Percentiles rank a stretch among this genome's conserved stretches.
phyloP scores from a whole-genome alignment of 305 asterid species.

The Rubia peregrina region DNA sequence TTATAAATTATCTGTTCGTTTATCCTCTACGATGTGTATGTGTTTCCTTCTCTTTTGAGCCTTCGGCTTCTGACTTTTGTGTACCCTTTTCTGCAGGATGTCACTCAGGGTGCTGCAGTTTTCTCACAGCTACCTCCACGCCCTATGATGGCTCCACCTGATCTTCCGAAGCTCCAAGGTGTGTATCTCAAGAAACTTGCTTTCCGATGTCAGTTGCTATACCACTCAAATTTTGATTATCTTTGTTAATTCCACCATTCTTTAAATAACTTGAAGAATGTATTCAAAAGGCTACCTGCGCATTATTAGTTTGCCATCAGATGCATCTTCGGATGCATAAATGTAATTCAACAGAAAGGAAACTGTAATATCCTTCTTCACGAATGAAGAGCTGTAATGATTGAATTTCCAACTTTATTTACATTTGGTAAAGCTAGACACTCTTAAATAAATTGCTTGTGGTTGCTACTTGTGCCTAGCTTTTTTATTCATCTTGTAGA shows the following conservation, averaged over 20 bases:
- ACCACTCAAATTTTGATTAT: not conserved
- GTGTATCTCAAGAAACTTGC: conserved; percentile 1
- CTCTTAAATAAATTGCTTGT: not conserved
- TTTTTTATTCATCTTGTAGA: not conserved
- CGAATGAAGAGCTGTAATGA: not conserved
- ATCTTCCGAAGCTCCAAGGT: conserved; percentile 77
- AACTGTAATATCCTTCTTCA: not conserved
- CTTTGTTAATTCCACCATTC: not conserved
- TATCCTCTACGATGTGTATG: not conserved
- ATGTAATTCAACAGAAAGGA: not conserved
- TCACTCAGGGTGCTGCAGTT: conserved; percentile 39
- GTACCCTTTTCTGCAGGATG: conserved; percentile 37
- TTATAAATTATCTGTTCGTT: not conserved
- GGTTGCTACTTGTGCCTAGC: not conserved
- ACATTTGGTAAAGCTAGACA: not conserved
- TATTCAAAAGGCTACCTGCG: not conserved
- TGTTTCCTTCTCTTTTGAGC: conserved; percentile 1
- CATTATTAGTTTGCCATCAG: not conserved
- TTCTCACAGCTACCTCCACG: conserved; percentile 50
- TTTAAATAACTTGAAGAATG: not conserved
- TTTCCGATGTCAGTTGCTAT: not conserved
- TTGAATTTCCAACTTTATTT: not conserved
- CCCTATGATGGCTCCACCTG: conserved; percentile 44
- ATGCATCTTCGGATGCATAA: not conserved
- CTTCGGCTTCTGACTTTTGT: conserved; percentile 7